Base-by-base conservation (phyloP, 345 rosid genomes). In the Dipteronia sinensis region DNA sequence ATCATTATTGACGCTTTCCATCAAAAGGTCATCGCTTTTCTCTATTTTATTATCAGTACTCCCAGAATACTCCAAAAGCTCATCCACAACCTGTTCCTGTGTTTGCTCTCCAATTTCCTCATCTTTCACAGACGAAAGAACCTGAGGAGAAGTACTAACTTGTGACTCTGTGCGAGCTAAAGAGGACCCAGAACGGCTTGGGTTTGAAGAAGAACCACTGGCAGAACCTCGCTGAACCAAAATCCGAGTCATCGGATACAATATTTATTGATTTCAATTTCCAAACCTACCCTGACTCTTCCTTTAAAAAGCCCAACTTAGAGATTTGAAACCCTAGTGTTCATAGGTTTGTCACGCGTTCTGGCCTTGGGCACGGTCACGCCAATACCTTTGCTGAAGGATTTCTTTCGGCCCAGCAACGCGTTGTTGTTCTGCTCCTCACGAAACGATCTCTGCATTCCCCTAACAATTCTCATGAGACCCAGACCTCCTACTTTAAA, bases 401-500 rank as follows among this genome's bases (percentile, higher is more conserved):
- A 88, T 84, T 91, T 89, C 86, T 95, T 93, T 91, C 93, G 89
- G 88, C 93, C 90, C 74, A 88, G 82, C 85, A 81, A 64, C 31
- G 65, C 22, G 77, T 46, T 75, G 76, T 76, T 62, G 85, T 82
- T 91, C 84, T 84, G 89, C 88, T 90, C 90, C 87, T 84, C 85
- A 82, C 86, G 74, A 87, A 89, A 87, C 87, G 67, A 86, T 89
- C 89, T 93, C 94, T 90, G 99, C 97, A 96, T 96, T 90, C 99
- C 99, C 98, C 99, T 93, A 88, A 80, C 88, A 92, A 90, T 86
- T 90, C 93, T 93, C 98, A 96, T 91, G 93, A 92, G 91, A 92
- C 83, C 91, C 83, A 85, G 87, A 86, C 87, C 87, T 88, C 87
- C 83, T 83, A 89, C 83, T 80, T 76, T 87, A 87, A 90, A 83